Evolutionary conservation across 805 yeast species (phyloP), one percentile per base, ranked within the genome.

Genomic region (Kuraishia cidri): DNA sequence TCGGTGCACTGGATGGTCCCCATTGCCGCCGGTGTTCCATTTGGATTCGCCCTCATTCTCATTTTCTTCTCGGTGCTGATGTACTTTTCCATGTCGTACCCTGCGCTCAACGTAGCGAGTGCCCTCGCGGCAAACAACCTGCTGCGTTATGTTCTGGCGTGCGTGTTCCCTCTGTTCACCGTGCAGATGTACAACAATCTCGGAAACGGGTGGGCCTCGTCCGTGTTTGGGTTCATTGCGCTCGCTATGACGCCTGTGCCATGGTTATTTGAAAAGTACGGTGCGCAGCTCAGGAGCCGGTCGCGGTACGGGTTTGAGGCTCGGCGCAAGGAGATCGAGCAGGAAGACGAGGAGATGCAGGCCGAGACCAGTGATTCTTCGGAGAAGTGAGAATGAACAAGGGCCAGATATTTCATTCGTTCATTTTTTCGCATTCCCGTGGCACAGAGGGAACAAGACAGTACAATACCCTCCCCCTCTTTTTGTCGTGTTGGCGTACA

Each of bases 61-160:
- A 70, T 83, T 33, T 83, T 83, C 62, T 79, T 82, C 55, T 62
- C 83, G 14, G 71, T 75, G 30, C 64, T 82, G 47, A 69, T 75
- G 30, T 83, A 82, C 52, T 79, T 82, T 54, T 62, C 82, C 23
- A 65, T 75, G 66, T 54, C 81, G 4, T 83, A 75, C 53, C 90
- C 92, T 18, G 86, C 90, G 30, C 55, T 75, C 22, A 68, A 70
- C 22, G 80, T 85, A 15, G 95, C 95, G 0, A 78, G 90, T n/a
- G 90, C 94, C 3, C 55, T 85, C 39, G 95, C 95, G 23, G 95
- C 95, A 10, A 87, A 86, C 58, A 84, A 83, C 52, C 62, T 87
- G 47, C 55, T 79, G 36, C 72, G 96, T 58, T 85, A 84, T 50
- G 43, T 79, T 21, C 52, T 81, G 39, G 85, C 94, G 7, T 75